Conservation (phyloP, 225 moss, liverwort and hornwort genomes). For the Asterella californica region DNA sequence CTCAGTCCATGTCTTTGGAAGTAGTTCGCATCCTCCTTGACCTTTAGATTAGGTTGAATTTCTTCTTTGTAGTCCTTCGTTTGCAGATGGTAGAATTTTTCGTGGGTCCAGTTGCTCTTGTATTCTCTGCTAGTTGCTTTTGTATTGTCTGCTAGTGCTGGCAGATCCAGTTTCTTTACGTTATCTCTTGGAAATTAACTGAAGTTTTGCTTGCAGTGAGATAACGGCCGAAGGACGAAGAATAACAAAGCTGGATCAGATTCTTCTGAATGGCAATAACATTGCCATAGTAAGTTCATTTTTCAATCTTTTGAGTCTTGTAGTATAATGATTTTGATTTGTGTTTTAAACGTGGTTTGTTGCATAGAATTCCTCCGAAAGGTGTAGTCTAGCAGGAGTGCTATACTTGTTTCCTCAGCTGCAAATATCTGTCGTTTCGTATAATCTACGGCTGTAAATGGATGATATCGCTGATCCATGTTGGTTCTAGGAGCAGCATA, state of each 20-base stretch:
- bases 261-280: conserved; percentile 96
- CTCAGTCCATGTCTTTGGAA: not conserved
- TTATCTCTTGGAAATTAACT: not conserved
- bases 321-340: not conserved
- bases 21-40: not conserved
- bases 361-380: not conserved
- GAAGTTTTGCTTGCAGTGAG: conserved; percentile 42
- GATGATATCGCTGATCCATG: no score
- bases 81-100: not conserved
- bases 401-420: no score
- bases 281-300: conserved; percentile 80
- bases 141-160: no score
- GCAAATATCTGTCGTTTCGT: no score
- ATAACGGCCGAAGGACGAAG: conserved; percentile 95
- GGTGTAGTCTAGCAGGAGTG: no score
- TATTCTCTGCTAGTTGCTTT: not conserved
- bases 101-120: not conserved
- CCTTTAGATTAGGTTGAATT: not conserved
- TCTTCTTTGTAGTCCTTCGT: not conserved
- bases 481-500: no score
- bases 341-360: not conserved
- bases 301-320: not conserved
- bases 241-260: conserved; percentile 98
- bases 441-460: no score
- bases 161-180: not conserved